Evolutionary conservation across 2,329 filamentous ascomycete species (phyloP), one percentile per base, ranked within the genome.

Genomic region (Sclerotinia sclerotiorum): DNA sequence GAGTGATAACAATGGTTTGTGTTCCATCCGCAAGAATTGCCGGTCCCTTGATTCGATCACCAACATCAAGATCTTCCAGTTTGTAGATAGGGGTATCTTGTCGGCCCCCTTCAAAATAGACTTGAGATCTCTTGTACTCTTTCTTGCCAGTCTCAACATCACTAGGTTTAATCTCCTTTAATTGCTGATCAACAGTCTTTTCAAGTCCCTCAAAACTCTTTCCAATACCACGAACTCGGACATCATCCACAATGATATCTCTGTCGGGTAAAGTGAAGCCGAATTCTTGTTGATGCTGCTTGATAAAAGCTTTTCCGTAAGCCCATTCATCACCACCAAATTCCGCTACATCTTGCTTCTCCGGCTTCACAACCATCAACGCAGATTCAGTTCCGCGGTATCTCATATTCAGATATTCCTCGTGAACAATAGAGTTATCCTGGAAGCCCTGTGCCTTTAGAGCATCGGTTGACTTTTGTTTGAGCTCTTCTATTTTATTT

Each of bases 401-500:
- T 68, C 94, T 84, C 89, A 97, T 93, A 77, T 97, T 97, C 68
- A 98, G 86, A 76, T 97, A 97, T 77, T 97, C 91, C 77, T 97
- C 93, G 75, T 94, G 97, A 0, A 88, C 84, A 32, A 97, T 91
- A 44, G 92, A 87, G 6, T 85, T 81, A 55, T 91, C 86, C 1
- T 84, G 82, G 76, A 97, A 97, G 0, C 93, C 94, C 79, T 97
- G 94, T 2, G 90, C 89, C 29, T 83, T 82, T 5, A 97, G 81
- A 0, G 87, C 86, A 24, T 83, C 81, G 0, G 82, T 85, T 0
- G 92, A 94, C 76, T 90, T 92, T n/a, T 86, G 83, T 80, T 91
- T 94, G 49, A 97, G 83, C 58, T 91, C 89, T 27, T 88, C 84
- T 85, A 97, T 91, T 79, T 94, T 95, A 35, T 79, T 80, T 74